A percentile compares a stretch with the other conserved stretches of the same genome.
phyloP scores from a whole-genome alignment of 257 asterid species.

The Knoxia roxburghii region DNA sequence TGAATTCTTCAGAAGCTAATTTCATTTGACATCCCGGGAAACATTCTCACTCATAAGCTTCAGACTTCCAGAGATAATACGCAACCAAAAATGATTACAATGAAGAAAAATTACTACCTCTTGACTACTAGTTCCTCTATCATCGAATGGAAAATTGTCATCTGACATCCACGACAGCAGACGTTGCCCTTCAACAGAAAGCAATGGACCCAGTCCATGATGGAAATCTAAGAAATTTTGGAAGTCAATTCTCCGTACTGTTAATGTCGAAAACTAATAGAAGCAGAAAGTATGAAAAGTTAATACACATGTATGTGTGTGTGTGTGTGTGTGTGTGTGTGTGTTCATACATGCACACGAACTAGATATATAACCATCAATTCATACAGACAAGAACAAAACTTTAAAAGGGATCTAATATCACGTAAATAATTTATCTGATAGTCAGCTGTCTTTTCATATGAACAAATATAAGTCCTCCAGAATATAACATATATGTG shows the following conservation, averaged over 20 bases:
- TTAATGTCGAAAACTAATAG: neutral
- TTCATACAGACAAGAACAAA: neutral
- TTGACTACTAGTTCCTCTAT: conserved; percentile 35
- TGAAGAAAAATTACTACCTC: conserved; percentile 38
- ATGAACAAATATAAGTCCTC: neutral
- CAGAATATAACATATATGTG: neutral
- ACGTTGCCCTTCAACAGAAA: conserved; percentile 63
- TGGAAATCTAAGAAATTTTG: conserved; percentile 43
- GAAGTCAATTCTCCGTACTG: conserved; percentile 16
- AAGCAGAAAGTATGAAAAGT: neutral
- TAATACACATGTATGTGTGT: neutral
- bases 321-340: neutral
- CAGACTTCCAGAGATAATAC: neutral
- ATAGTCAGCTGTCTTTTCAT: conserved; percentile 2
- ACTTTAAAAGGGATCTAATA: neutral
- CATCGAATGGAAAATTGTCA: conserved; percentile 63
- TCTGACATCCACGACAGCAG: conserved; percentile 59
- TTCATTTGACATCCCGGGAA: neutral
- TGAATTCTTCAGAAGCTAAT: neutral
- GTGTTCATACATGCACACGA: neutral
- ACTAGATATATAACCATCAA: neutral
- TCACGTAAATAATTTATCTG: neutral
- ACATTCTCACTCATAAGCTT: neutral
- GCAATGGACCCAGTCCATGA: conserved; percentile 63
- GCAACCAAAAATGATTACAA: neutral